Percentiles rank a stretch among this genome's conserved stretches.
phyloP scores from a whole-genome alignment of 75 land plant species.

The Cupressus sempervirens region DNA sequence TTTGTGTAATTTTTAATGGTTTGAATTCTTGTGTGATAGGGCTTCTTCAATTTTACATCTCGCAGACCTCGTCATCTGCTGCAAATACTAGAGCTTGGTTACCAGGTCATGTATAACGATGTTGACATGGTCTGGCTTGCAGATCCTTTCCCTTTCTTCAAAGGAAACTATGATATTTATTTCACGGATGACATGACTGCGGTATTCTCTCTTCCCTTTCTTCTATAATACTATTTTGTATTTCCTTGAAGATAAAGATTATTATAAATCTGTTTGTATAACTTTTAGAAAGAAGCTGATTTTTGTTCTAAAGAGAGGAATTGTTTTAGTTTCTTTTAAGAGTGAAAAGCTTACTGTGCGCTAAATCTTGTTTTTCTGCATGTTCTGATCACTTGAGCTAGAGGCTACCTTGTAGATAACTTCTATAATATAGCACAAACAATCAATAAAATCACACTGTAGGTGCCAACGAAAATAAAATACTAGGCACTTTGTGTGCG shows the following conservation, averaged over 20 bases:
- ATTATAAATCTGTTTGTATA: neutral
- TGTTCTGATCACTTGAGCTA: neutral
- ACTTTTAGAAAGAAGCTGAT: neutral
- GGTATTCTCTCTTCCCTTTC: conserved; percentile 19
- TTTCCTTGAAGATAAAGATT: neutral
- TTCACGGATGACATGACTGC: conserved; percentile 92
- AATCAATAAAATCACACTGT: neutral
- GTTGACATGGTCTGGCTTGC: conserved; percentile 97
- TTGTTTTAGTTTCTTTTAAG: neutral
- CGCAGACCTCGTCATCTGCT: conserved; percentile 88
- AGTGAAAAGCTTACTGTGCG: neutral
- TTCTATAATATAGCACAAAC: no score
- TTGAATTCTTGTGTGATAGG: conserved; percentile 34
- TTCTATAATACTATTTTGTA: neutral
- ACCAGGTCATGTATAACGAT: conserved; percentile 92
- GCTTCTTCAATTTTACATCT: conserved; percentile 95
- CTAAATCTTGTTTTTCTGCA: neutral
- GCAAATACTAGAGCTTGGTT: conserved; percentile 84
- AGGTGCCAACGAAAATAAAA: neutral
- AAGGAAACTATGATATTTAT: conserved; percentile 77
- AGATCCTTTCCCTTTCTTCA: conserved; percentile 80
- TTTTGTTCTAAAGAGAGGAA: neutral
- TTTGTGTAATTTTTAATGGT: neutral
- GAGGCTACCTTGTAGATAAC: neutral
- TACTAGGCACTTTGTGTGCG: neutral